Percentiles rank a stretch among this genome's conserved stretches.
Conservation (phyloP, 2,329 filamentous ascomycete species). For the Nectriaceae sp. region DNA sequence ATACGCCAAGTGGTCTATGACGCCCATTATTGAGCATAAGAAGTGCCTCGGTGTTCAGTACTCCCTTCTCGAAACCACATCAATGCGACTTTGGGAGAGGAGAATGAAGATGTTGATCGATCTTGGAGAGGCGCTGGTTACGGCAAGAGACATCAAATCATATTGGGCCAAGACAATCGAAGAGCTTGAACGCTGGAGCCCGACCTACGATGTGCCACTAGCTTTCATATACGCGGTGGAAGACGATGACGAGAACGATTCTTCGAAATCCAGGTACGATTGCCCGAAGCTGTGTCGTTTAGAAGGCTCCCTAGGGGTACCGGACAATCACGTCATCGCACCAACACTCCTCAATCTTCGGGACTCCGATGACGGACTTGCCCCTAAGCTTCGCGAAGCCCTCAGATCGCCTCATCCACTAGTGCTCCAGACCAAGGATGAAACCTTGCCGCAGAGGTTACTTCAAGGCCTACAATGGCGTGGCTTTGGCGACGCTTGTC, state of each 20-base stretch:
- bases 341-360: conserved; percentile 40
- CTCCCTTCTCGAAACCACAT: conserved; percentile 49
- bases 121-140: conserved; percentile 47
- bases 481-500: conserved; percentile 65
- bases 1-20: conserved; percentile 50
- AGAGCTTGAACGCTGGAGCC: conserved; percentile 44
- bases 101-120: conserved; percentile 51
- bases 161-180: conserved; percentile 50
- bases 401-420: conserved; percentile 40
- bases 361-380: conserved; percentile 39
- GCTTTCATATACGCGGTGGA: conserved; percentile 54
- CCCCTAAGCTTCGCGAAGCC: conserved; percentile 42
- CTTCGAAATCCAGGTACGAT: conserved; percentile 29
- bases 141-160: conserved; percentile 45
- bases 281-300: conserved; percentile 41
- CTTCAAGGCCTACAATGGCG: conserved; percentile 61
- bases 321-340: conserved; percentile 43
- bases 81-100: conserved; percentile 48
- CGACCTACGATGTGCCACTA: conserved; percentile 51
- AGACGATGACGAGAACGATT: conserved; percentile 35
- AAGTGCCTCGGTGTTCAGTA: conserved; percentile 49
- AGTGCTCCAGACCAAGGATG: conserved; percentile 45
- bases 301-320: conserved; percentile 49
- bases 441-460: conserved; percentile 58
- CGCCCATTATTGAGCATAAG: conserved; percentile 46